These are phyloP conservation scores for Podila verticillata DNA, from an alignment of 192 early-diverging fungal species.

Conservation along the genomic window DNA sequence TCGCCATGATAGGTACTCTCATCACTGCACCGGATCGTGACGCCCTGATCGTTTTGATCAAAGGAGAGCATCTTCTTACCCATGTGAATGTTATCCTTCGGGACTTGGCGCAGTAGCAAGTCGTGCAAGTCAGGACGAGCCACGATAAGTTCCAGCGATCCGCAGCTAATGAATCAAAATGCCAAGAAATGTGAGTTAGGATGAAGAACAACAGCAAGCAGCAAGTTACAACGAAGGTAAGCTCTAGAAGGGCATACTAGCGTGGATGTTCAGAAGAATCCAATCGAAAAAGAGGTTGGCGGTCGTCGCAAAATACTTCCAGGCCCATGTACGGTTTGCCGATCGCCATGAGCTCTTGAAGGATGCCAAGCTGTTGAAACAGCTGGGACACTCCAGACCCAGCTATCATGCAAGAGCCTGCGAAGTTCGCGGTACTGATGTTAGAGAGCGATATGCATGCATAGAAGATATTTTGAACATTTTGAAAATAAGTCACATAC, in stretches of 20 bases:
- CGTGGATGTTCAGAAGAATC: not conserved
- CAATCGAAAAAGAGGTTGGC: not conserved
- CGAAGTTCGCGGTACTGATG: not conserved
- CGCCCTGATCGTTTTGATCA: not conserved
- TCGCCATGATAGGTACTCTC: not conserved
- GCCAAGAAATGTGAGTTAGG: too few species aligned
- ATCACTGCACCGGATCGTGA: not conserved
- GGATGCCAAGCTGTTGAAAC: not conserved
- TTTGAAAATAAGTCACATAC: not conserved
- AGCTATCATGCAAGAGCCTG: not conserved
- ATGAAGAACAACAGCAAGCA: too few species aligned
- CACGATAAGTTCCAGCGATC: not conserved
- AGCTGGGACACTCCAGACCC: not conserved
- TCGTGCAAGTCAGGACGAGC: not conserved
- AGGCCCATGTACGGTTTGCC: not conserved
- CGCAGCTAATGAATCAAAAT: not conserved
- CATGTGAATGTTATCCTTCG: not conserved
- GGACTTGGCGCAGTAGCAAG: not conserved
- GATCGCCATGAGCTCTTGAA: not conserved
- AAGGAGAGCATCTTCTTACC: not conserved
- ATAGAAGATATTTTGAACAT: too few species aligned
- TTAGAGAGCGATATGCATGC: too few species aligned
- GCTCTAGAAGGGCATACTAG: not conserved
- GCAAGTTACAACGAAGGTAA: not conserved
- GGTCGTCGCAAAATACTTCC: not conserved